Base-by-base conservation (phyloP, 306 rosid genomes). In the Vigna radiata region DNA sequence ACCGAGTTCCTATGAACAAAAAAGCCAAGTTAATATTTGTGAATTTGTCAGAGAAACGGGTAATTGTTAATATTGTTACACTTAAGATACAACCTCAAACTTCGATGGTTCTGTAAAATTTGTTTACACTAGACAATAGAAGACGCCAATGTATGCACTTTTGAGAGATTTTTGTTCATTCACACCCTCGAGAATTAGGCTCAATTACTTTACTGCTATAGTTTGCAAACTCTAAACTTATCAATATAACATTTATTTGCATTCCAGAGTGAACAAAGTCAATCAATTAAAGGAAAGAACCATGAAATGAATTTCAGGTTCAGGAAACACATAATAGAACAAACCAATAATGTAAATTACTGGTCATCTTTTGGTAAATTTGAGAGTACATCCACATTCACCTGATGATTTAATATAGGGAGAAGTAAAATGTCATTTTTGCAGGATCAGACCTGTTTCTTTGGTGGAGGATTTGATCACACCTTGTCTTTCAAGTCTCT, bases 401-500 rank as follows among this genome's bases (percentile, higher is more conserved):
- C 21, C 39, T 15, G 19, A 70, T 41, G 70, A 76, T 43, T 41
- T 31, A 41, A 27, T 5, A 16, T 21, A 4, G 11, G 73, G 36
- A 43, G 62, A 23, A 39, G 49, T 43, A 73, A 68, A 37, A 55
- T 49, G 19, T 69, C 5, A 49, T 12, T 19, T 33, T 15, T 8
- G 53, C 27, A 23, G 44, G 50, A 76, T n/a, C 21, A 18, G 8
- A 92, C 99, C 97, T 88, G 74, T 92, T 88, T 91, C 97, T 87
- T 85, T 87, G 64, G 83, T 81, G 74, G 99, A 85, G 6, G 97
- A 89, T 85, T 27, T 91, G 86, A 96, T 75, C 46, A 87, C 89
- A 61, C 84, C 89, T 77, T 96, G 99, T 61, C 60, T 92, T 75
- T 92, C 99, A 78, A 96, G 85, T 85, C 98, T 92, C 86, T 89